Percentiles rank a stretch among this genome's conserved stretches.
These are phyloP conservation scores for Celoporthe dispersa DNA, from an alignment of 2,329 filamentous ascomycete genomes.

Conservation along the genomic window DNA sequence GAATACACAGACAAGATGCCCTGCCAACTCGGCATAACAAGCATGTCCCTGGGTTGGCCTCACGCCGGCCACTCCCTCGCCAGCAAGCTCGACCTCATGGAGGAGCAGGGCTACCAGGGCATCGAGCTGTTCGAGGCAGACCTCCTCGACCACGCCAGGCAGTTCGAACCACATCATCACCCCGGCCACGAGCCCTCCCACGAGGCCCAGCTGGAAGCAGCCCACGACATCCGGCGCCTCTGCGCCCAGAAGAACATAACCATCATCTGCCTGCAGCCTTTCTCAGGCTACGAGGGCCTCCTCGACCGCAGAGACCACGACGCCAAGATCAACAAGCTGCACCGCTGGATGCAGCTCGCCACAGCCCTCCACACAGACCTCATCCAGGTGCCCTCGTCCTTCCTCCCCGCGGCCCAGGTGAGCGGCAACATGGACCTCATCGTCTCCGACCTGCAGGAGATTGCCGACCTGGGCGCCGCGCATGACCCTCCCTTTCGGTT, in stretches of 20 bases:
- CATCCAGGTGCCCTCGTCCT: conserved; percentile 75
- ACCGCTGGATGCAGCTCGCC: conserved; percentile 71
- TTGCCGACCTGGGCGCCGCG: conserved; percentile 68
- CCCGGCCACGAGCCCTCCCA: conserved; percentile 30
- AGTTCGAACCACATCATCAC: conserved; percentile 29
- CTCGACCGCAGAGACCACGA: conserved; percentile 63
- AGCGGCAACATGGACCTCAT: conserved; percentile 58
- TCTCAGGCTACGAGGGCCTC: conserved; percentile 78
- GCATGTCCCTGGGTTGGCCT: conserved; percentile 76
- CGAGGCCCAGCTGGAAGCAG: conserved; percentile 53
- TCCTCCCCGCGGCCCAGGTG: conserved; percentile 56
- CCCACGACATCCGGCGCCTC: conserved; percentile 58
- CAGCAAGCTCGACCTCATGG: conserved; percentile 71
- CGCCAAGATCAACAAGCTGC: conserved; percentile 63
- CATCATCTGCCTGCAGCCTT: conserved; percentile 75
- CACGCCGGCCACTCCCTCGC: conserved; percentile 68
- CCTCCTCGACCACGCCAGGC: conserved; percentile 52
- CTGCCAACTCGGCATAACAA: conserved; percentile 70
- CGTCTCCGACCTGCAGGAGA: conserved; percentile 63
- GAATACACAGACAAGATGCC: conserved; percentile 44
- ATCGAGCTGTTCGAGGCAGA: conserved; percentile 83
- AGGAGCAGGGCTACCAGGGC: conserved; percentile 66
- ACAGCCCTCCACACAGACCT: conserved; percentile 69
- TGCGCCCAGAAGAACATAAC: conserved; percentile 54
- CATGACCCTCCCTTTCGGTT: conserved; percentile 65